Evolutionary conservation across 805 yeast species (phyloP).

Genomic region (Metschnikowia picachoensis): DNA sequence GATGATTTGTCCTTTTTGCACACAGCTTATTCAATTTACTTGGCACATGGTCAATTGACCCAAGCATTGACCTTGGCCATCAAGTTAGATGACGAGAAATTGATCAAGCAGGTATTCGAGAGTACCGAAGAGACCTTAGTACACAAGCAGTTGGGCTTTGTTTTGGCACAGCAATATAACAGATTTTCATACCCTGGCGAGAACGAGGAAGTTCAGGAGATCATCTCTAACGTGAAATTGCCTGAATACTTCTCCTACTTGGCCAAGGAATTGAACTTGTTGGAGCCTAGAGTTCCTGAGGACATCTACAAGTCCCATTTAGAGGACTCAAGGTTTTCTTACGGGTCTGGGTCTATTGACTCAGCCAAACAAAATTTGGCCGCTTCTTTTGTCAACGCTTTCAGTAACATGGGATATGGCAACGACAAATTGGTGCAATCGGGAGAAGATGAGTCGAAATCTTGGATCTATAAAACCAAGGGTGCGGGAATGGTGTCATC

Average conservation of each 20-base stretch:
- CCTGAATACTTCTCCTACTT: constrained; percentile 78
- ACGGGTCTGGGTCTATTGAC: constrained; percentile 57
- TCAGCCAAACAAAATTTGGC: constrained; percentile 95
- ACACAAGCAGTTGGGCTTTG: constrained; percentile 88
- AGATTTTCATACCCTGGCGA: constrained; percentile 62
- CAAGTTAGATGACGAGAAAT: constrained; percentile 75
- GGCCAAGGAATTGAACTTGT: constrained; percentile 80
- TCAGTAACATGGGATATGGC: constrained; percentile 88
- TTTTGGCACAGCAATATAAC: constrained; percentile 82
- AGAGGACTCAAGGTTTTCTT: constrained; percentile 62
- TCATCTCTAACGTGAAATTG: constrained; percentile 73
- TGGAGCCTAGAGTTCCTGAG: constrained; percentile 90
- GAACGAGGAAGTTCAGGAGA: constrained; percentile 72
- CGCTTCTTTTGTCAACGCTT: constrained; percentile 88
- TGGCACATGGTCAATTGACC: constrained; percentile 72
- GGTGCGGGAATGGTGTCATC: constrained; percentile 89
- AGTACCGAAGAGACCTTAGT: constrained; percentile 70
- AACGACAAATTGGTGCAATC: constrained; percentile 63
- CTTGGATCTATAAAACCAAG: constrained; percentile 90
- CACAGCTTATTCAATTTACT: constrained; percentile 84
- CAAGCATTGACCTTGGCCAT: constrained; percentile 90
- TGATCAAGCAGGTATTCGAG: constrained; percentile 75
- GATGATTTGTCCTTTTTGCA: constrained; percentile 83
- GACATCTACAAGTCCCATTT: constrained; percentile 90
- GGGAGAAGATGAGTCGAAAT: constrained; percentile 63